Percentiles rank a stretch among this genome's conserved stretches.
Conservation (phyloP, 208 protist species). For the Endotrypanum monterogeii region DNA sequence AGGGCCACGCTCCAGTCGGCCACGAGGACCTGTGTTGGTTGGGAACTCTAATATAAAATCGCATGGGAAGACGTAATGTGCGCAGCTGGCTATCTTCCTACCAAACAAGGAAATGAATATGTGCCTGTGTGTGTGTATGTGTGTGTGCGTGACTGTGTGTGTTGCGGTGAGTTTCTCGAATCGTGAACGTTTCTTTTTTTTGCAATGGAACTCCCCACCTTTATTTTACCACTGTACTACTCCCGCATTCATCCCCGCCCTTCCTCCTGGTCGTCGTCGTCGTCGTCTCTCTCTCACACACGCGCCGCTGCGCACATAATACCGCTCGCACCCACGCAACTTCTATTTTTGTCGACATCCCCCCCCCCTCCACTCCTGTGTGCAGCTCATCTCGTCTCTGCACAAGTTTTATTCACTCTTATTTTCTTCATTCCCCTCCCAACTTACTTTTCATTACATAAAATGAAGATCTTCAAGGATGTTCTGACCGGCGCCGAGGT, state of each 20-base stretch:
- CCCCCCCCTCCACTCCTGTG: background rate
- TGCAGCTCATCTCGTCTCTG: constrained; percentile 14
- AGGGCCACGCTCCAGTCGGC: too few relatives aligned
- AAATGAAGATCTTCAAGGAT: constrained; percentile 92
- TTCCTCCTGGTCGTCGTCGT: background rate
- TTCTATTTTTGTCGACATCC: background rate
- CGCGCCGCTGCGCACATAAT: background rate
- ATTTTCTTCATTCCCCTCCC: constrained; percentile 2
- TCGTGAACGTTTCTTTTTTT: too few relatives aligned
- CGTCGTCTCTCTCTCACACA: background rate
- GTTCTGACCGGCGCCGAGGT: constrained; percentile 90
- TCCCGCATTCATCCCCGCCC: background rate
- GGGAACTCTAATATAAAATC: too few relatives aligned
- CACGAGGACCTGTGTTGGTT: too few relatives aligned
- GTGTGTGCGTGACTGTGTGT: too few relatives aligned
- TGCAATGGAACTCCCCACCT: too few relatives aligned
- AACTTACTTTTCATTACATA: constrained; percentile 1
- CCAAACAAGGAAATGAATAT: too few relatives aligned
- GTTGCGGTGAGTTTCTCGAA: too few relatives aligned
- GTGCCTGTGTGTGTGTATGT: too few relatives aligned
- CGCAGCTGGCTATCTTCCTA: too few relatives aligned
- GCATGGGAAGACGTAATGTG: too few relatives aligned
- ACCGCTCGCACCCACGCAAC: background rate
- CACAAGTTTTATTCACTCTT: background rate
- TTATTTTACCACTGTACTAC: too few relatives aligned